These are phyloP conservation scores for Chrysoporthe cubensis DNA, from an alignment of 2,329 filamentous ascomycete species.

Conservation along the genomic window DNA sequence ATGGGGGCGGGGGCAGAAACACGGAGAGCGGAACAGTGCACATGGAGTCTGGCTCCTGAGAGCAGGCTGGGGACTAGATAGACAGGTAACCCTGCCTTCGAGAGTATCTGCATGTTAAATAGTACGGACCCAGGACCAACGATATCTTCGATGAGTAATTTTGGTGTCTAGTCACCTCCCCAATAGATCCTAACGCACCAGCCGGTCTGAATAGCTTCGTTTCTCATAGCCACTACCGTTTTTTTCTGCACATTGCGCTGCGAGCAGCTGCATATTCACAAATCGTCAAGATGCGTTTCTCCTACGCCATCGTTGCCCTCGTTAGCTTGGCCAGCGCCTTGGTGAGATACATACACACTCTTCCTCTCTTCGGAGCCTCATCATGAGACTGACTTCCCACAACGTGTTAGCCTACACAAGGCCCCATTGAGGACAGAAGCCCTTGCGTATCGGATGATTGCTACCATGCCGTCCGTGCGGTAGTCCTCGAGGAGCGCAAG, in stretches of 20 bases:
- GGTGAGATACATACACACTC: slow-evolving; percentile 2
- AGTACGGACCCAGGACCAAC: neutral
- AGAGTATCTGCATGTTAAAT: neutral
- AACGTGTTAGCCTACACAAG: neutral
- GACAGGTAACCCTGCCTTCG: neutral
- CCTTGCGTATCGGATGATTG: neutral
- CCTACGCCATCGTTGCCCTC: slow-evolving; percentile 17
- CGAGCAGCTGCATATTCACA: slow-evolving; percentile 1
- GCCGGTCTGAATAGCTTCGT: slow-evolving; percentile 2
- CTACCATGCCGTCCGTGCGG: neutral
- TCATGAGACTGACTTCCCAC: neutral
- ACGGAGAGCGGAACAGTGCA: neutral
- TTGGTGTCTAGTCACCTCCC: neutral
- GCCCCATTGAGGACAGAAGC: neutral
- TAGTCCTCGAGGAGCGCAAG: slow-evolving; percentile 14
- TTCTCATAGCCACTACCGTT: neutral
- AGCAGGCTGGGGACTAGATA: neutral
- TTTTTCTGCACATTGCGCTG: neutral
- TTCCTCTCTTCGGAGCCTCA: neutral
- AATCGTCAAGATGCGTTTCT: slow-evolving; percentile 23
- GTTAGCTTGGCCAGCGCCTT: slow-evolving; percentile 22
- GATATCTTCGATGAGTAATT: neutral
- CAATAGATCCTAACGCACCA: neutral
- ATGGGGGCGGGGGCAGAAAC: too few species aligned
- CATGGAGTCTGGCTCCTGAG: neutral